A percentile compares a stretch with the other conserved stretches of the same genome.
Evolutionary conservation across 73 alveolate genomes (phyloP).

Genomic region (Tetrahymena elliotti): DNA sequence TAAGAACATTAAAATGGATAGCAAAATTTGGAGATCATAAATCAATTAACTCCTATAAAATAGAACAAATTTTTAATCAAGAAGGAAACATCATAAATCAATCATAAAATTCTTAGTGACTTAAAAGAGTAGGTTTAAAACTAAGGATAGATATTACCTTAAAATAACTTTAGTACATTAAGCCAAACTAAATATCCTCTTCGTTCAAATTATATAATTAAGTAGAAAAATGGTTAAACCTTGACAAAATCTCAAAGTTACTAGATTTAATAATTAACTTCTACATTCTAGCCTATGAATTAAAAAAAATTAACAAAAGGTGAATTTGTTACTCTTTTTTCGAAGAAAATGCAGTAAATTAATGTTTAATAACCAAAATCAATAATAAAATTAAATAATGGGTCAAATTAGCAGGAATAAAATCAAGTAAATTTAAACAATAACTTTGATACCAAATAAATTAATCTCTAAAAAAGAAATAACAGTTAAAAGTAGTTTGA

Average conservation of each 20-base stretch:
- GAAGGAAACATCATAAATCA: not conserved
- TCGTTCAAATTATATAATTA: not conserved
- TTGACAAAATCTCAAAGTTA: not conserved
- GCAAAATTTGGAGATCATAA: not conserved
- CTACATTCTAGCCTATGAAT: not conserved
- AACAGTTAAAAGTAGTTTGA: not conserved
- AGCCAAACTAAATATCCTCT: not conserved
- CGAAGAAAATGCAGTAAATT: not conserved
- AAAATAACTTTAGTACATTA: not conserved
- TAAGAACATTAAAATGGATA: not conserved
- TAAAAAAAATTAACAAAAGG: not conserved
- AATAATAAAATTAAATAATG: not conserved
- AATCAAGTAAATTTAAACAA: not conserved
- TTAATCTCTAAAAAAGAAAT: not conserved
- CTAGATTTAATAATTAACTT: not conserved
- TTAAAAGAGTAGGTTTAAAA: not conserved
- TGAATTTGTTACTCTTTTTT: not conserved
- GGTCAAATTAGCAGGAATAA: not conserved
- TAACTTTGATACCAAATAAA: not conserved
- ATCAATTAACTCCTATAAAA: not conserved
- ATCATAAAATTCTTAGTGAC: not conserved
- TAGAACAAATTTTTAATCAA: not conserved
- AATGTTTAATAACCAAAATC: not conserved
- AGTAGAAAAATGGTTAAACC: not conserved
- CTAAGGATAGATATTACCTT: not conserved